Percentiles rank a stretch among this genome's conserved stretches.
Evolutionary conservation across 495 filamentous ascomycete species (phyloP).

Genomic region (Astrothelium macrocarpum): DNA sequence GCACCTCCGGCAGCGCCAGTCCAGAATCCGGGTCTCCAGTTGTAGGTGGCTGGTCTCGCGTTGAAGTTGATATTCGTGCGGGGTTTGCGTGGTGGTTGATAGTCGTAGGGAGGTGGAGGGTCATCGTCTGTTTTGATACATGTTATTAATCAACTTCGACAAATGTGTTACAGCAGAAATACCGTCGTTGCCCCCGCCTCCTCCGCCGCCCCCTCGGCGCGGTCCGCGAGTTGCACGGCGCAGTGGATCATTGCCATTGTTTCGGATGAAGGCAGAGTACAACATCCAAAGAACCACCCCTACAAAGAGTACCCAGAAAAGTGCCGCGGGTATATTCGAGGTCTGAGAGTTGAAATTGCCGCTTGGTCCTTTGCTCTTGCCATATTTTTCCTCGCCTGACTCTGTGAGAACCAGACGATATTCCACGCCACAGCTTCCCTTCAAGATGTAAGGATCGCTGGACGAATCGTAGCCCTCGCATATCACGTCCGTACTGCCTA

Average conservation of each 20-base stretch:
- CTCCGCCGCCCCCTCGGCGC: conserved; percentile 34
- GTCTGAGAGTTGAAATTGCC: conserved; percentile 22
- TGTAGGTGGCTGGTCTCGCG: conserved; percentile 18
- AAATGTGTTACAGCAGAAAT: background rate
- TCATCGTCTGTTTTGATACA: conserved; percentile 33
- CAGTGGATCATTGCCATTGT: background rate
- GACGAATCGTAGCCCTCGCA: conserved; percentile 78
- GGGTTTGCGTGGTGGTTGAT: conserved; percentile 42
- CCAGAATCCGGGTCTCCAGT: conserved; percentile 87
- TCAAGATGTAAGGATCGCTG: conserved; percentile 73
- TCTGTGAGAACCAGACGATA: conserved; percentile 78
- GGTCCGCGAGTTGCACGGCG: background rate
- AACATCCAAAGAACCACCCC: conserved; percentile 44
- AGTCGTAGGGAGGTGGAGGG: conserved; percentile 51
- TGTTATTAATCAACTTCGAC: background rate
- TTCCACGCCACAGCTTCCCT: conserved; percentile 88
- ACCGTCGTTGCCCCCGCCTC: conserved; percentile 41
- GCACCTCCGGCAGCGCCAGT: conserved; percentile 61
- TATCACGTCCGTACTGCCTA: conserved; percentile 81
- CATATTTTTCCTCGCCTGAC: conserved; percentile 60
- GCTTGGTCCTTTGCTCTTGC: conserved; percentile 17
- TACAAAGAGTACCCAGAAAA: conserved; percentile 35
- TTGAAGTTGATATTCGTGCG: conserved; percentile 8
- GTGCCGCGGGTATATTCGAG: conserved; percentile 13
- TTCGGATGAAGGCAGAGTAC: conserved; percentile 33